Percentiles rank a stretch among this genome's conserved stretches.
These are phyloP conservation scores for Larix sibirica DNA, from an alignment of 83 land plant species.

Conservation along the genomic window DNA sequence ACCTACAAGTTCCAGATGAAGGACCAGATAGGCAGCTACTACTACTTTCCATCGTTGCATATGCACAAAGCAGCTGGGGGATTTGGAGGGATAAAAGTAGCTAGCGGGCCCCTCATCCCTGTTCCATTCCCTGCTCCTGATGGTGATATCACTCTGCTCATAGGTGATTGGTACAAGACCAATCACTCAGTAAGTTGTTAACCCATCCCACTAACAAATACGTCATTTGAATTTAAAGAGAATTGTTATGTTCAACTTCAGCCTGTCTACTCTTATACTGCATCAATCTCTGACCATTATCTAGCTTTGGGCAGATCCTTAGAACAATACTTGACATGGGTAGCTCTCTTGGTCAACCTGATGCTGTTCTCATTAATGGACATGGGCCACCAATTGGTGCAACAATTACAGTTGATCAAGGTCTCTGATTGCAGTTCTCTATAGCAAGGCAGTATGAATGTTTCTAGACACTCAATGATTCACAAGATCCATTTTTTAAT, in stretches of 20 bases:
- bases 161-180: conserved; percentile 80
- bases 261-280: background rate
- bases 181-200: conserved; percentile 50
- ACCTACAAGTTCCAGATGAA: conserved; percentile 71
- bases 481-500: no score
- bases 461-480: no score
- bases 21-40: conserved; percentile 81
- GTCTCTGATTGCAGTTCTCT: no score
- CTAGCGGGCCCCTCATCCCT: conserved; percentile 63
- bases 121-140: conserved; percentile 74
- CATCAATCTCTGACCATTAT: background rate
- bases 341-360: conserved; percentile 44
- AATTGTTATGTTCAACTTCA: background rate
- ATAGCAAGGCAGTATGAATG: no score
- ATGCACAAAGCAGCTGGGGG: conserved; percentile 84
- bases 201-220: background rate
- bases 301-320: conserved; percentile 20
- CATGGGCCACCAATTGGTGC: conserved; percentile 28
- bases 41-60: conserved; percentile 65
- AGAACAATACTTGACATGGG: conserved; percentile 37
- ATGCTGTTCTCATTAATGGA: conserved; percentile 67
- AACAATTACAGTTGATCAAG: conserved; percentile 44
- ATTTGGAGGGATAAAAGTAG: conserved; percentile 59
- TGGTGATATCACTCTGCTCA: conserved; percentile 54
- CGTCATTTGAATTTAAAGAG: no score